These are phyloP conservation scores for Cladobotryum protrusum DNA, from an alignment of 2,329 filamentous ascomycete genomes.

Conservation along the genomic window DNA sequence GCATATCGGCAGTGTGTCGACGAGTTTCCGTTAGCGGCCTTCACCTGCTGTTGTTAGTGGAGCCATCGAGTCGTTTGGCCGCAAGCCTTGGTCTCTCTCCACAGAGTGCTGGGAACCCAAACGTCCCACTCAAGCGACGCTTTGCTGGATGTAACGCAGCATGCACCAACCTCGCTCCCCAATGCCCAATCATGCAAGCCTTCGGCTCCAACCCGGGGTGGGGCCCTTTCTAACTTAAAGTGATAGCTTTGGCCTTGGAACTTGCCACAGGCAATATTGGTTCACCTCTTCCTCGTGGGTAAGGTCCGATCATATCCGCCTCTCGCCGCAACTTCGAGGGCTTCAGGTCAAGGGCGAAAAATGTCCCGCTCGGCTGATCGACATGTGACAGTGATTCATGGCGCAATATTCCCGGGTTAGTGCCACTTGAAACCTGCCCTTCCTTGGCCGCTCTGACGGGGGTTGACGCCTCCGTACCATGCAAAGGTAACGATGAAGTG, in stretches of 20 bases:
- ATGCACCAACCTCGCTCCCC: no score
- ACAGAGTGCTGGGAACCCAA: no score
- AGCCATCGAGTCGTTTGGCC: no score
- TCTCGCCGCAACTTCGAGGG: slow-evolving; percentile 6
- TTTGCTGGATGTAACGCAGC: no score
- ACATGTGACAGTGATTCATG: slow-evolving; percentile 4
- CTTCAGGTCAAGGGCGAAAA: neutral
- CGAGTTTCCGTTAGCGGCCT: no score
- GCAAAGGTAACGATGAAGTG: neutral
- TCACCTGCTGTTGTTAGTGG: no score
- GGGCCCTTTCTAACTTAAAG: slow-evolving; percentile 4
- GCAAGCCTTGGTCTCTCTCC: no score
- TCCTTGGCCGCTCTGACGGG: slow-evolving; percentile 2
- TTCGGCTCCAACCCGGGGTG: neutral
- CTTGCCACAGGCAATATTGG: slow-evolving; percentile 2
- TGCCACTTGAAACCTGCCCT: slow-evolving; percentile 5
- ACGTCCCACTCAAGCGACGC: no score
- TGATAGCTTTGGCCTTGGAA: neutral
- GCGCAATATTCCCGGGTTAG: slow-evolving; percentile 6
- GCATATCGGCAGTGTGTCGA: no score
- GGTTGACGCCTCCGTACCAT: slow-evolving; percentile 6
- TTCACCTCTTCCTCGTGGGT: slow-evolving; percentile 1
- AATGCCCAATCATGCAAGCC: neutral
- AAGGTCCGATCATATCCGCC: slow-evolving; percentile 12
- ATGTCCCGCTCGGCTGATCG: slow-evolving; percentile 6